Base-by-base conservation (phyloP, 768 basidiomycete genomes). In the Pleurotus citrinopileatus region DNA sequence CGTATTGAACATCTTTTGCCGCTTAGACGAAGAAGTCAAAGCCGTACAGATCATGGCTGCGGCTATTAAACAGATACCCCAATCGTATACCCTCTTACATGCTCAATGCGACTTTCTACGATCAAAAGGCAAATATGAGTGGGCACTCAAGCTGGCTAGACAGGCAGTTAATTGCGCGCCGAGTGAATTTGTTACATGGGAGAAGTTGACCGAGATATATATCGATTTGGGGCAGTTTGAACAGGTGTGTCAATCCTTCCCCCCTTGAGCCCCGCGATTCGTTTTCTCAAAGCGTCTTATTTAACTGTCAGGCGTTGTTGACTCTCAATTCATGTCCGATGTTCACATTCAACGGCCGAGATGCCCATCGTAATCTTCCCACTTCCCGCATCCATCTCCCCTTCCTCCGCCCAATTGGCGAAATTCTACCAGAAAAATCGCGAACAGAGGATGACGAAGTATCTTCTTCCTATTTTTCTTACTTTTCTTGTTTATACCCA, bases 241-340 rank as follows among this genome's bases (percentile, higher is more conserved):
- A 63, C 87, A 89, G 52, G 78, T 77, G 56, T 7, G 75, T 62
- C 17, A 74, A 28, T 25, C 13, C 10, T 17, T 52, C 8, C n/a
- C 5, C 27, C 20, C 8, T 25, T n/a, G n/a, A n/a, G n/a, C n/a
- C n/a, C n/a, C n/a, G n/a, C n/a, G 20, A 19, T 34, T 3, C 32
- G 15, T 26, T 44, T 19, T 42, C 26, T 34, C 22, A 37, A 10
- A 25, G 10, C 12, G 78, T 77, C 12, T 26, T 45, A 4, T n/a
- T n/a, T n/a, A n/a, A n/a, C n/a, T n/a, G n/a, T n/a, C 37, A 79
- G 78, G 94, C 94, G 0, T 75, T 98, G 12, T 76, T 98, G 37
- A 97, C 96, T 1, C 82, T 98, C 45, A 98, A 98, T 66, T 98
- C 95, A n/a, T 98, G 97, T 73, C 95, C 96, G 2, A 98, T 99